These are phyloP conservation scores for Wallacemonas sp. DNA, from an alignment of 208 protist species.

Conservation along the genomic window DNA sequence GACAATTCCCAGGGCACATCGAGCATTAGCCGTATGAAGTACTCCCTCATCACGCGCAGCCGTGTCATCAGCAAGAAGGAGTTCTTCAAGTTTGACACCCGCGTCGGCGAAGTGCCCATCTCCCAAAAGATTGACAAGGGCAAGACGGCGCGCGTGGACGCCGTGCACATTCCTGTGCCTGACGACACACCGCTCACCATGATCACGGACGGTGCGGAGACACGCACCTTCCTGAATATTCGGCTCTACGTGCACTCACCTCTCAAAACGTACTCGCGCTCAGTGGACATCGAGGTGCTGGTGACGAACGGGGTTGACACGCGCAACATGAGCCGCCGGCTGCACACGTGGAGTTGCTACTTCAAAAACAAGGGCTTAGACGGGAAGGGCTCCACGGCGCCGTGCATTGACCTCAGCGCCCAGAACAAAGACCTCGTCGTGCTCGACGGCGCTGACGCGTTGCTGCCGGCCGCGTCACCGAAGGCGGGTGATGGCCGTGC, in stretches of 20 bases:
- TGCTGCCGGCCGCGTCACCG: background rate
- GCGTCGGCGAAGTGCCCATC: constrained; percentile 12
- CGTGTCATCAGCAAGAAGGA: constrained; percentile 38
- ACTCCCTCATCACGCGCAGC: constrained; percentile 42
- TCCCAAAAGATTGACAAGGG: constrained; percentile 34
- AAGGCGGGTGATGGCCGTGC: background rate
- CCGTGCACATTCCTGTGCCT: constrained; percentile 34
- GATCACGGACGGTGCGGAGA: constrained; percentile 42
- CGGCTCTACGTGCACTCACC: constrained; percentile 31
- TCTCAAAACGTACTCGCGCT: constrained; percentile 39
- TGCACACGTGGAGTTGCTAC: constrained; percentile 59
- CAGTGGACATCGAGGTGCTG: constrained; percentile 61
- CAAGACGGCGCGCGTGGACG: constrained; percentile 25
- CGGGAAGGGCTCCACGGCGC: constrained; percentile 12
- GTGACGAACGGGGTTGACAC: constrained; percentile 44
- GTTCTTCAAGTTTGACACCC: constrained; percentile 18
- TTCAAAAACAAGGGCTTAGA: constrained; percentile 22
- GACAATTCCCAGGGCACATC: constrained; percentile 57
- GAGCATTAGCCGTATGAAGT: constrained; percentile 44
- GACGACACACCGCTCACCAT: constrained; percentile 46
- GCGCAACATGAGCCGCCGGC: constrained; percentile 29
- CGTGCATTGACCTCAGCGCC: constrained; percentile 26
- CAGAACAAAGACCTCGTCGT: constrained; percentile 21
- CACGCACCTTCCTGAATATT: constrained; percentile 49
- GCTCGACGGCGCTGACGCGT: constrained; percentile 2